Evolutionary conservation across 257 asterid genomes (phyloP), one percentile per base, ranked within the genome.

Genomic region (Nicotiana tomentosiformis): DNA sequence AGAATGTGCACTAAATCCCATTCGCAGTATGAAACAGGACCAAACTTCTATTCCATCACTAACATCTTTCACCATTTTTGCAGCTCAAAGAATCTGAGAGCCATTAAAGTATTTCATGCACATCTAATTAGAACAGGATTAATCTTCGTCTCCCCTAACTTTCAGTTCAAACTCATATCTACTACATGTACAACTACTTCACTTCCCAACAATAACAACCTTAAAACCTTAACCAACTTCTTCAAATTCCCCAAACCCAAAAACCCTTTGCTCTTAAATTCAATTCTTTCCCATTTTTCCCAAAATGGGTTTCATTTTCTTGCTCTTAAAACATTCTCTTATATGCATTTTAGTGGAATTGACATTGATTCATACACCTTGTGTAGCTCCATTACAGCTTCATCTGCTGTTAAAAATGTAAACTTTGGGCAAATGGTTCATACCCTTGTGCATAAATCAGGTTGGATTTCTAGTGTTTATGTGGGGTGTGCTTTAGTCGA

Each of bases 401-500:
- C 88, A 35, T 88, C 89, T 17, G 77, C 85, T 77, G 35, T 85
- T 81, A 87, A 86, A 60, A 43, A 88, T 49, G 87, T 32, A 61
- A 30, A n/a, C 55, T 84, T 86, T 58, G 98, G 96, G 15, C 74
- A 58, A 84, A 77, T 82, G 82, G 69, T 88, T 77, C 99, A 96
- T 77, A 88, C 91, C 67, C 61, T 78, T 83, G 94, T 89, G 17
- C 77, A 16, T 78, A 92, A 90, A 86, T 89, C 89, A 16, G 95
- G 95, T 2, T 87, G 92, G 90, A 72, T 87, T 8, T 80, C 90
- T 68, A 91, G 94, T 92, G 77, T 92, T 46, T 96, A 89, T 68
- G 97, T 96, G 85, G 98, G 94, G 62, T 89, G 95, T 85, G 93
- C 93, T 58, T 77, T 94, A 86, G 87, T 94, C 12, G 96, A 89